phyloP scores from a whole-genome alignment of 2,329 filamentous ascomycete genomes.

The Aspergillus neoniger region DNA sequence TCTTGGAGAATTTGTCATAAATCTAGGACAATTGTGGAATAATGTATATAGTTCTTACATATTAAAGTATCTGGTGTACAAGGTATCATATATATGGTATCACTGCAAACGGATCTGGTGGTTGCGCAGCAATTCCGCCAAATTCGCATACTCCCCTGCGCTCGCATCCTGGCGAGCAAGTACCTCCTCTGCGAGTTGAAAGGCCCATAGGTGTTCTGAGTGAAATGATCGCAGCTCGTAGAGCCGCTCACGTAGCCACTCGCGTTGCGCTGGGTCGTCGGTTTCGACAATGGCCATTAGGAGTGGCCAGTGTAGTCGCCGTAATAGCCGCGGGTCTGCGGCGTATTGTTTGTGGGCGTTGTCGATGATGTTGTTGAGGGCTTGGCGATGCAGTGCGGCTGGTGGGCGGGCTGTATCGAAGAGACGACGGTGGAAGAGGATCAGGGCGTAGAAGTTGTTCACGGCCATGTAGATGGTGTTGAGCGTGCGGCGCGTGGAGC shows the following conservation, averaged over 20 bases:
- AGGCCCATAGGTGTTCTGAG: conserved; percentile 34
- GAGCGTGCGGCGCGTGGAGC: conserved; percentile 35
- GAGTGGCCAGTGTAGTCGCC: conserved; percentile 37
- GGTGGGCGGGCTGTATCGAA: conserved; percentile 26
- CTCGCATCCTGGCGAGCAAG: conserved; percentile 30
- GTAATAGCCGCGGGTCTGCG: conserved; percentile 33
- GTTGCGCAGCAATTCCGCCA: conserved; percentile 30
- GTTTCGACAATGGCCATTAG: conserved; percentile 39
- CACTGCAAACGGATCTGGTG: conserved; percentile 8
- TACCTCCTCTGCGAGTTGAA: conserved; percentile 32
- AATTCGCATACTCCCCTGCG: conserved; percentile 26
- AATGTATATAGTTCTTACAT: too few species aligned
- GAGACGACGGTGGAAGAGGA: conserved; percentile 36
- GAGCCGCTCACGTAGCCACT: conserved; percentile 36
- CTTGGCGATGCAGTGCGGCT: conserved; percentile 29
- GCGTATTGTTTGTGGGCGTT: conserved; percentile 36
- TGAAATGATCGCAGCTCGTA: conserved; percentile 31
- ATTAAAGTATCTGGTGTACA: too few species aligned
- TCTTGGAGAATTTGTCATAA: conserved; percentile 24
- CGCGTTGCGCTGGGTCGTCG: conserved; percentile 28
- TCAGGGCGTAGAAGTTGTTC: conserved; percentile 36
- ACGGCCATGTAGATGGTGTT: conserved; percentile 40
- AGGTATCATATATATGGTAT: background rate
- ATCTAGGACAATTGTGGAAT: background rate
- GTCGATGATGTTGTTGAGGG: conserved; percentile 33